Percentiles rank a stretch among this genome's conserved stretches.
These are phyloP conservation scores for Domatiomyces globalis DNA, from an alignment of 2,329 filamentous ascomycete species.

Conservation along the genomic window DNA sequence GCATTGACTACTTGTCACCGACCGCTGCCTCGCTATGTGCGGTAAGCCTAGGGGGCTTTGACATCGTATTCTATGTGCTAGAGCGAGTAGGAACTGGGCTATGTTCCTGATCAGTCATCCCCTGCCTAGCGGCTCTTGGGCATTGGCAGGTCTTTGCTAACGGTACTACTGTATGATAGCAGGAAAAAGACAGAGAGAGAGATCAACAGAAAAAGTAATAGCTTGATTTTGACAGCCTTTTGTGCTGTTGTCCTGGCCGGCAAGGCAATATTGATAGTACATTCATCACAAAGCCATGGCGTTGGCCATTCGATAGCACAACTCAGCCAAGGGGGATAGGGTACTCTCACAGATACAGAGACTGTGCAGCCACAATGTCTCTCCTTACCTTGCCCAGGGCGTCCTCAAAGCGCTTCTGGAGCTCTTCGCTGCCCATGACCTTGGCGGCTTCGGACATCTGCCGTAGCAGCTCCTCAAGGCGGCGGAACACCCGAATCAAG, in stretches of 20 bases:
- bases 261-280: background rate
- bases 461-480: constrained; percentile 80
- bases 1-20: too few species aligned
- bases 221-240: background rate
- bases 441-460: constrained; percentile 94
- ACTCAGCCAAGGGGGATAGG: background rate
- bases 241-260: background rate
- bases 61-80: too few species aligned
- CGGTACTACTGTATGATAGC: too few species aligned
- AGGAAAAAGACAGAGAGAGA: background rate
- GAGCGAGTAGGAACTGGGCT: too few species aligned
- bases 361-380: constrained; percentile 91
- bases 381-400: constrained; percentile 38
- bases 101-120: too few species aligned
- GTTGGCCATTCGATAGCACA: background rate
- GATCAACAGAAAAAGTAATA: background rate
- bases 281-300: background rate
- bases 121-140: too few species aligned
- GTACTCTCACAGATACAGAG: constrained; percentile 59
- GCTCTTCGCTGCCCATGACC: constrained; percentile 93
- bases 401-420: constrained; percentile 38
- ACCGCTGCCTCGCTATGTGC: too few species aligned
- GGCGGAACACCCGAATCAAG: constrained; percentile 86
- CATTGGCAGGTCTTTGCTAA: background rate
- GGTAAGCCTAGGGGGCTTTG: too few species aligned